Percentiles rank a stretch among this genome's conserved stretches.
Conservation (phyloP, 495 filamentous ascomycete genomes). For the Hyaloscypha hepaticicola region DNA sequence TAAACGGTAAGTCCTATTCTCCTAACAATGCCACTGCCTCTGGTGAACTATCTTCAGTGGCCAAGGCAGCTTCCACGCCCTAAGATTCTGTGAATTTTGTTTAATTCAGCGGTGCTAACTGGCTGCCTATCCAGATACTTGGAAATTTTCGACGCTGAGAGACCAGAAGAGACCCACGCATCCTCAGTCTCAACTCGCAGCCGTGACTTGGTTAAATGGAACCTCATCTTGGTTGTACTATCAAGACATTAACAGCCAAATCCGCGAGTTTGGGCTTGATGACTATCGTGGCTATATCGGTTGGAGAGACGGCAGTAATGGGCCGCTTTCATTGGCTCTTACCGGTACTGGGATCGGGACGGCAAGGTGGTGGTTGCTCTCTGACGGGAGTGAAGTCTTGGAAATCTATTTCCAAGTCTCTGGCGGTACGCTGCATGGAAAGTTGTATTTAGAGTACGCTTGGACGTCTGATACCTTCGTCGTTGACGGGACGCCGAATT, state of each 20-base stretch:
- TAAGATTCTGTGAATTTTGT: too few relatives aligned
- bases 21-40: too few relatives aligned
- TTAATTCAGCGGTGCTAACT: too few relatives aligned
- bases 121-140: too few relatives aligned
- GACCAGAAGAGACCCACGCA: background rate
- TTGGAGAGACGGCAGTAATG: slow-evolving; percentile 5
- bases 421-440: slow-evolving; percentile 4
- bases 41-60: too few relatives aligned
- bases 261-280: slow-evolving; percentile 8
- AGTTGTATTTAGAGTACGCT: background rate
- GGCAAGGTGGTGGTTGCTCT: background rate
- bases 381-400: background rate
- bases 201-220: slow-evolving; percentile 10
- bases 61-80: too few relatives aligned
- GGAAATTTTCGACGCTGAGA: background rate
- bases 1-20: too few relatives aligned
- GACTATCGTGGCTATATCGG: background rate
- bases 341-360: background rate
- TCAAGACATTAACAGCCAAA: background rate
- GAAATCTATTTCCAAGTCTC: slow-evolving; percentile 4
- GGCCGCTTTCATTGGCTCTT: background rate
- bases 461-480: slow-evolving; percentile 6
- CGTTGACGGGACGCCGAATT: slow-evolving; percentile 8
- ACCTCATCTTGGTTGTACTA: slow-evolving; percentile 8
- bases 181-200: slow-evolving; percentile 5